Percentiles rank a stretch among this genome's conserved stretches.
These are phyloP conservation scores for Angomonas deanei DNA, from an alignment of 208 protist species.

Conservation along the genomic window DNA sequence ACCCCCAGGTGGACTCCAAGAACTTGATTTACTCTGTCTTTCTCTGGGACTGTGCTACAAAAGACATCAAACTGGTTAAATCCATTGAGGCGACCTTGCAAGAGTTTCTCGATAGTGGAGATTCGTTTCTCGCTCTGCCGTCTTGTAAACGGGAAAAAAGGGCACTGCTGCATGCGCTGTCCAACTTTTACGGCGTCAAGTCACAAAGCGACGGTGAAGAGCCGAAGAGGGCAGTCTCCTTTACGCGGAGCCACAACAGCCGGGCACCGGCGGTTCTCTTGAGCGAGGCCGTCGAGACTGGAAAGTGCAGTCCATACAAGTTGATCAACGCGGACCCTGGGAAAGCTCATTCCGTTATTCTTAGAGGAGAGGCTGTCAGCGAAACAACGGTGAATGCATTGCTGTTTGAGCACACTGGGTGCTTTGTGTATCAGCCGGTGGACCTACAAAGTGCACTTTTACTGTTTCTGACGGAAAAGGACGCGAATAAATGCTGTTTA, in stretches of 20 bases:
- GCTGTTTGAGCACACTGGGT: background rate
- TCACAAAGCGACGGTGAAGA: conserved; percentile 48
- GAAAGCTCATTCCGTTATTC: background rate
- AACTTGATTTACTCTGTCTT: conserved; percentile 41
- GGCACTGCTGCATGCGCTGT: conserved; percentile 48
- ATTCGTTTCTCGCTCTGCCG: conserved; percentile 28
- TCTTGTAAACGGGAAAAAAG: conserved; percentile 35
- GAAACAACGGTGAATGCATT: background rate
- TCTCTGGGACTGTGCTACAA: conserved; percentile 42
- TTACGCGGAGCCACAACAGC: conserved; percentile 42
- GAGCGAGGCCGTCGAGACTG: conserved; percentile 17
- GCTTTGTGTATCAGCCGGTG: background rate
- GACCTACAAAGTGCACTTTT: background rate
- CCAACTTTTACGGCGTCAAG: conserved; percentile 50
- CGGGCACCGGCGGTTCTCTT: conserved; percentile 28
- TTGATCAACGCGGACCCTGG: background rate
- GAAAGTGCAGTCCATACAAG: background rate
- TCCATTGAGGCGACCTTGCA: conserved; percentile 37
- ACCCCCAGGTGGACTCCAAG: conserved; percentile 14
- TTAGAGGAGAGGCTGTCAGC: background rate
- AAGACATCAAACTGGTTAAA: conserved; percentile 16
- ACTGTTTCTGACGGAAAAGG: background rate
- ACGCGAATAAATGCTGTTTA: too few relatives aligned
- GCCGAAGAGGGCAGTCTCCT: conserved; percentile 39
- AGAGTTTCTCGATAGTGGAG: conserved; percentile 29